Percentiles rank a stretch among this genome's conserved stretches.
These are phyloP conservation scores for Metschnikowia aberdeeniae DNA, from an alignment of 805 yeast species.

Conservation along the genomic window DNA sequence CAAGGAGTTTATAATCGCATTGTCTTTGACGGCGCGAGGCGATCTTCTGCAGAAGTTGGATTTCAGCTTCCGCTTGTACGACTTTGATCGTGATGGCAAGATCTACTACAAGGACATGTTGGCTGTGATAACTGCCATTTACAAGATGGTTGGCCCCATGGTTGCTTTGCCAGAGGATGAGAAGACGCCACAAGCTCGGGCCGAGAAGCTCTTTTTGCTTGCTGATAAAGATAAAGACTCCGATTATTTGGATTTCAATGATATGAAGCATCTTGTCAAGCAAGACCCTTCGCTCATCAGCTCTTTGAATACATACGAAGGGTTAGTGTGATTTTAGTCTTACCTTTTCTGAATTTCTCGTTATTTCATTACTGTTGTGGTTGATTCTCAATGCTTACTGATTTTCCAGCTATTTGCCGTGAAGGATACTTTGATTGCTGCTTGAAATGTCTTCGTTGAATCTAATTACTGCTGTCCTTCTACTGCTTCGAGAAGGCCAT, in stretches of 20 bases:
- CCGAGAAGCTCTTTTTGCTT: constrained; percentile 69
- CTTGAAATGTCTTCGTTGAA: neutral
- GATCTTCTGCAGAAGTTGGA: constrained; percentile 74
- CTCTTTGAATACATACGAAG: constrained; percentile 77
- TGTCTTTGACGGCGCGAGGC: constrained; percentile 85
- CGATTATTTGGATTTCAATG: constrained; percentile 66
- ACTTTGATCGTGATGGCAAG: constrained; percentile 72
- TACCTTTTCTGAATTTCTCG: too few relatives aligned
- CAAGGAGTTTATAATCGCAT: constrained; percentile 84
- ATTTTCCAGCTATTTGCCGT: neutral
- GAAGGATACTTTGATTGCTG: neutral
- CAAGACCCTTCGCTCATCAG: constrained; percentile 71
- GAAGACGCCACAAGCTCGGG: constrained; percentile 84
- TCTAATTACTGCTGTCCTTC: constrained; percentile 52
- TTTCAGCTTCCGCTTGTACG: constrained; percentile 91
- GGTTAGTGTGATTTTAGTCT: constrained; percentile 49
- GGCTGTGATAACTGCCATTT: constrained; percentile 74
- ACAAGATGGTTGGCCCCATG: constrained; percentile 95
- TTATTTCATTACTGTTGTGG: too few relatives aligned
- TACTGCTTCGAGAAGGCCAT: constrained; percentile 84
- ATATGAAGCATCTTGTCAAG: constrained; percentile 77
- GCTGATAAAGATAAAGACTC: constrained; percentile 70
- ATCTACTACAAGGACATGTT: constrained; percentile 77
- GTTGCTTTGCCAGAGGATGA: constrained; percentile 86
- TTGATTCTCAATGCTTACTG: too few relatives aligned